Base-by-base conservation (phyloP, 2,329 filamentous ascomycete genomes). In the Colletotrichum caudatum region DNA sequence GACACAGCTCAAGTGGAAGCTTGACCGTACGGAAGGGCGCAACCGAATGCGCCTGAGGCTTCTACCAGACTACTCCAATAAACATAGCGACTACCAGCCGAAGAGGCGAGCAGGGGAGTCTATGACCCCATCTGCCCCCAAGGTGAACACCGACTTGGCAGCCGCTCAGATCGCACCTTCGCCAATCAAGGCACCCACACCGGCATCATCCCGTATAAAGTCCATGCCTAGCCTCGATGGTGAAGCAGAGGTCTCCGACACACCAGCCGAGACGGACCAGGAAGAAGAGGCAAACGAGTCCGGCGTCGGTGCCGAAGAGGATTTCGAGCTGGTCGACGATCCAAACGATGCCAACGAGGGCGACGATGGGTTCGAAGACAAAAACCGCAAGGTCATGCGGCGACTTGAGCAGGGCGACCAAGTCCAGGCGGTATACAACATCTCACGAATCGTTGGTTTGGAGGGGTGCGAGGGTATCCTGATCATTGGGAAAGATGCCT, bases 331-430 rank as follows among this genome's bases (percentile, higher is more conserved):
- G 75, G 92, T 99, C 8, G 95, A 98, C 72, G 95, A 98, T 73
- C 95, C 95, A 0, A 94, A 94, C 76, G 93, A 95, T 68, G 90
- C 92, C 51, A 89, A 93, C 35, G 94, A 96, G 57, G 86, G 82
- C 1, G 89, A 91, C 18, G 90, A 92, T 75, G 92, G 91, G 1
- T 97, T 97, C 74, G 97, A 99, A 81, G 97, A 99, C 81, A 98
- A 98, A 84, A 98, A 99, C 78, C 90, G 97, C 56, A 98, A 98
- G 81, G 95, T 99, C 56, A 97, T 98, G 94, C 90, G 96, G 63
- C 95, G 94, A 74, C 86, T 99, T 14, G 92, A 97, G 76, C 92
- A 93, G 16, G 94, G 95, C 6, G 96, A 99, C 77, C 90, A 95
- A 67, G 95, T 99, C 2, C 94, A 98, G 79, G 93, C 94, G 68